Evolutionary conservation across 148 eudicot genomes (phyloP).

Genomic region (Persicaria tinctoria): DNA sequence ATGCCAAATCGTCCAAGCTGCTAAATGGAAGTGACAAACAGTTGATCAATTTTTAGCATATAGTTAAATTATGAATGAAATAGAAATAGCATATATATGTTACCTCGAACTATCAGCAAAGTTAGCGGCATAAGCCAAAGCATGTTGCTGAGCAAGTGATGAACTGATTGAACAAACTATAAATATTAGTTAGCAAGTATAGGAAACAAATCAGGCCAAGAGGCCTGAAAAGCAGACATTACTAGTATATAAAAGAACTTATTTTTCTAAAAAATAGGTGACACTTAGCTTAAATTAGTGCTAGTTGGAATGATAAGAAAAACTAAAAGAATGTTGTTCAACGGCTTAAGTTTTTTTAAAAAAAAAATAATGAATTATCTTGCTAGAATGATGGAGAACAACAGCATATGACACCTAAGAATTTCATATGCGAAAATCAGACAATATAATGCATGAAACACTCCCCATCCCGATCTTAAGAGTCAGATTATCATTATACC

Average conservation of each 20-base stretch:
- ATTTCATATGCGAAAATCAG: neutral
- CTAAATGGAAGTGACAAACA: neutral
- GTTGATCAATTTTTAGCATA: neutral
- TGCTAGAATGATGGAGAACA: neutral
- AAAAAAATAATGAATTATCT: neutral
- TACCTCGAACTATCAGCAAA: constrained; percentile 84
- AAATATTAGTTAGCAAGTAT: neutral
- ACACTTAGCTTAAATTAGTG: neutral
- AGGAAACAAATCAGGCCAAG: neutral
- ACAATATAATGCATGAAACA: neutral
- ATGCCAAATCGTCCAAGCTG: constrained; percentile 73
- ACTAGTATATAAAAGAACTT: neutral
- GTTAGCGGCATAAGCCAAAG: constrained; percentile 76
- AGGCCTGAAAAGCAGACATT: neutral
- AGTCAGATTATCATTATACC: neutral
- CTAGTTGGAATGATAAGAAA: neutral
- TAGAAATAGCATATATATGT: neutral
- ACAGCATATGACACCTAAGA: neutral
- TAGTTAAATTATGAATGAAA: neutral
- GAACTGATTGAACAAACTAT: constrained; percentile 38
- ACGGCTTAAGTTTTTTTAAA: neutral
- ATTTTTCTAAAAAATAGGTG: too few relatives aligned
- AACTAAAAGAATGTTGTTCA: neutral
- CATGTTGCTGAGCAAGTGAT: constrained; percentile 76
- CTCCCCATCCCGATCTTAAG: neutral